Evolutionary conservation across 2,329 filamentous ascomycete species (phyloP), one percentile per base, ranked within the genome.

Genomic region (Monosporascus sp.): DNA sequence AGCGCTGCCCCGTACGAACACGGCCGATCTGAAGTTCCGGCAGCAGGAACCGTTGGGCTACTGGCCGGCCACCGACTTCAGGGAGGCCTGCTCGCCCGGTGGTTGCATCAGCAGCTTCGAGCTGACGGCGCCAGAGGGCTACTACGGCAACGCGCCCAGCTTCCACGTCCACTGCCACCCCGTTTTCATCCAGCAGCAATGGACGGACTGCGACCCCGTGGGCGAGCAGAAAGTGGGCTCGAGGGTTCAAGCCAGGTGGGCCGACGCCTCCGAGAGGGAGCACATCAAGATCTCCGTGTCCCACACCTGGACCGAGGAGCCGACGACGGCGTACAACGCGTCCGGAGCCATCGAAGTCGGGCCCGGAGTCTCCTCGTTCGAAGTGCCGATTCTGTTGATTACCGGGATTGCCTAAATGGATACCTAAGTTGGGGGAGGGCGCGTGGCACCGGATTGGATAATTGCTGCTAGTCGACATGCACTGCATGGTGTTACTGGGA

Each of bases 161-260:
- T 67, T 67, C 59, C 49, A 59, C 28, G 65, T 63, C 17, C 8
- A 49, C 17, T 68, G 65, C 59, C 55, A 58, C 45, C 58, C 61
- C 31, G 50, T 65, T 37, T 61, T 60, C 54, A 58, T 62, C 52
- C 57, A 64, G 50, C 49, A 58, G 49, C 52, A 51, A 28, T 66
- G 59, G 59, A 22, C 58, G 2, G 41, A 56, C n/a, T 68, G 65
- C 59, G 53, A 55, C 17, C 48, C 57, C 24, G 38, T 52, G 8
- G 51, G 49, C 46, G 53, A 52, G 3, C 26, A 50, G 18, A 20
- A 51, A 4, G 41, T 31, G 4, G 49, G 45, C 41, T 60, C 61
- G 7, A 41, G 18, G 7, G 63, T 67, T 20, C 49, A 56, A 26
- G 56, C 65, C 9, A 51, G 57, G 43, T 66, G 60, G 64, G 54